Evolutionary conservation across 2,329 filamentous ascomycete genomes (phyloP).

Genomic region (Knoxdaviesia capensis): DNA sequence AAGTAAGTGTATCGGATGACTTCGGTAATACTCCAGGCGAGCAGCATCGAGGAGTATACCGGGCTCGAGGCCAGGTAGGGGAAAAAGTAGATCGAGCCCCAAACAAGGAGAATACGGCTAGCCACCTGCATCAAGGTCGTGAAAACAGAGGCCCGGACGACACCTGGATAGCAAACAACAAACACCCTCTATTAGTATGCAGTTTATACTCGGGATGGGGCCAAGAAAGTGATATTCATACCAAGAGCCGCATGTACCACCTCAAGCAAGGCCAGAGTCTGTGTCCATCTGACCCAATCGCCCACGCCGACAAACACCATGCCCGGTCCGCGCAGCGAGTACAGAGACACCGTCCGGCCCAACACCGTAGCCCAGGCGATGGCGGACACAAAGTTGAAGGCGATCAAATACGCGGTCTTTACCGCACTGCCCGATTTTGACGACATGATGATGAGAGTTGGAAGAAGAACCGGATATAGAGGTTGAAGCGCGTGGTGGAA

Average conservation of each 20-base stretch:
- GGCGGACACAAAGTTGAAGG: conserved; percentile 68
- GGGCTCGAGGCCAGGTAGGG: conserved; percentile 39
- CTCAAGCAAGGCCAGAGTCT: conserved; percentile 69
- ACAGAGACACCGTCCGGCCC: conserved; percentile 37
- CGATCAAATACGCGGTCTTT: conserved; percentile 52
- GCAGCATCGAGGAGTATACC: conserved; percentile 57
- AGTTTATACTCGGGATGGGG: background rate
- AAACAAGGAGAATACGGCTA: conserved; percentile 72
- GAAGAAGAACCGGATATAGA: too few species aligned
- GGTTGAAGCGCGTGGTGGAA: too few species aligned
- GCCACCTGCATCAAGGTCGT: conserved; percentile 86
- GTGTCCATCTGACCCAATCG: conserved; percentile 55
- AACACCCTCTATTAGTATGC: conserved; percentile 3
- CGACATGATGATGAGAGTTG: too few species aligned
- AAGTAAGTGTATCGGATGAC: conserved; percentile 90
- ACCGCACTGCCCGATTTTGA: conserved; percentile 8
- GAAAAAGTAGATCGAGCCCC: conserved; percentile 62
- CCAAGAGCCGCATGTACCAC: conserved; percentile 62
- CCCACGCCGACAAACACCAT: conserved; percentile 42
- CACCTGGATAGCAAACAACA: conserved; percentile 24
- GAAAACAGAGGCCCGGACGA: conserved; percentile 68
- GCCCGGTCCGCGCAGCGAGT: conserved; percentile 31
- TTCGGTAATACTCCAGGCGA: conserved; percentile 81
- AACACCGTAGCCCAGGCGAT: conserved; percentile 64
- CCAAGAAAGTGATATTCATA: conserved; percentile 16